phyloP scores from a whole-genome alignment of 148 eudicot genomes.

The Rhododendron vialii region DNA sequence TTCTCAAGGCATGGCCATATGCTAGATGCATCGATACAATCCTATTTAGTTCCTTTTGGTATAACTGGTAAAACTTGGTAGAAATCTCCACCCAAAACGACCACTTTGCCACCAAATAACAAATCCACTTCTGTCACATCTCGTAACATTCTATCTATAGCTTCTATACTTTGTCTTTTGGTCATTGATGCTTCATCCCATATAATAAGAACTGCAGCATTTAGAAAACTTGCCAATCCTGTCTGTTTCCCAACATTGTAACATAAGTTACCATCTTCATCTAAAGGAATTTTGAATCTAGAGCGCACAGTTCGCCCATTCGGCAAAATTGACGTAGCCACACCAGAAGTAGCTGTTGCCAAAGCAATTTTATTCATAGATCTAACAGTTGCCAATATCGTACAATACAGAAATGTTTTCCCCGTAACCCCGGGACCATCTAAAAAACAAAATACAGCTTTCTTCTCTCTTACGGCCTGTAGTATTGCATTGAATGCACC shows the following conservation, averaged over 20 bases:
- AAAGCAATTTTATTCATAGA: neutral
- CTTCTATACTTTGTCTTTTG: neutral
- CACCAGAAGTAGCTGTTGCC: neutral
- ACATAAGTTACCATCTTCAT: neutral
- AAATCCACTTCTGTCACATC: neutral
- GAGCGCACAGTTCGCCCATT: neutral
- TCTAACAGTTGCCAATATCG: neutral
- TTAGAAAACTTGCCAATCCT: neutral
- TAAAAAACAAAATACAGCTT: neutral
- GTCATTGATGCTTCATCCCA: neutral
- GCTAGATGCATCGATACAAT: neutral
- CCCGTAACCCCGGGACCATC: neutral
- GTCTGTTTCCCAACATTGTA: neutral
- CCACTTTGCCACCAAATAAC: neutral
- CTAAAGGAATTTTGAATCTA: neutral
- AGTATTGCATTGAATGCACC: neutral
- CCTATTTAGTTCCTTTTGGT: no score
- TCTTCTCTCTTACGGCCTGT: neutral
- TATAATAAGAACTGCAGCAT: neutral
- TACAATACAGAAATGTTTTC: neutral
- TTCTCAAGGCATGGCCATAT: neutral
- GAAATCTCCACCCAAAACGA: neutral
- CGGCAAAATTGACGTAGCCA: neutral
- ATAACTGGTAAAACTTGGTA: no score
- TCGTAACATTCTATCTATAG: fast-evolving